Evolutionary conservation across 1,284 basidiomycete species (phyloP).

Genomic region (Spongispora temasekensis): DNA sequence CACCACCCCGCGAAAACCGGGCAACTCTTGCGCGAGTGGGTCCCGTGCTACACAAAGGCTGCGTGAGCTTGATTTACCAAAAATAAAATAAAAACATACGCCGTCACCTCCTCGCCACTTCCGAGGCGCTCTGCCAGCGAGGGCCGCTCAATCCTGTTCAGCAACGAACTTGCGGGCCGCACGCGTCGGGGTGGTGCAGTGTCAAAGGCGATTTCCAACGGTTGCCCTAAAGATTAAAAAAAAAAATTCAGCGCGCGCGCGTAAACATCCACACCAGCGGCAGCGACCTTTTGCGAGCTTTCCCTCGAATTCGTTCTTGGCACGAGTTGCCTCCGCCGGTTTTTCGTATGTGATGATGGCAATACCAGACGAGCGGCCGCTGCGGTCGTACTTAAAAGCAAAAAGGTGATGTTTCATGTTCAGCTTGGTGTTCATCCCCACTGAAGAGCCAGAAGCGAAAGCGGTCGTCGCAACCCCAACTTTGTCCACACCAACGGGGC

Average conservation of each 20-base stretch:
- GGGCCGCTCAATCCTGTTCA: slow-evolving; percentile 38
- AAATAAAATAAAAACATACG: slow-evolving; percentile 21
- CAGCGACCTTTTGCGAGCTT: slow-evolving; percentile 85
- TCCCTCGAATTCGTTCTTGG: slow-evolving; percentile 87
- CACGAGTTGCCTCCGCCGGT: slow-evolving; percentile 75
- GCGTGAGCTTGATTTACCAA: slow-evolving; percentile 4
- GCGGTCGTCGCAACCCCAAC: slow-evolving; percentile 37
- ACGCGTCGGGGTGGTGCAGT: slow-evolving; percentile 42
- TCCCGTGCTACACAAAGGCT: slow-evolving; percentile 17
- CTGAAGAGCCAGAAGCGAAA: slow-evolving; percentile 43
- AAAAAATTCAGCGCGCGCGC: neutral
- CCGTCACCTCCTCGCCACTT: slow-evolving; percentile 5
- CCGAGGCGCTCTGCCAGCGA: slow-evolving; percentile 33
- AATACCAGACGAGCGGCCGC: slow-evolving; percentile 87
- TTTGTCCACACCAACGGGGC: slow-evolving; percentile 27
- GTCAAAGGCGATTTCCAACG: slow-evolving; percentile 76
- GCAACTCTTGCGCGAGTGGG: slow-evolving; percentile 23
- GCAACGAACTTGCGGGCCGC: slow-evolving; percentile 33
- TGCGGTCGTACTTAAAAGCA: slow-evolving; percentile 85
- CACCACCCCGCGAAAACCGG: slow-evolving; percentile 13
- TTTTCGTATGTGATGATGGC: slow-evolving; percentile 86
- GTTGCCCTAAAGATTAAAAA: slow-evolving; percentile 59
- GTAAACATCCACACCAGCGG: neutral
- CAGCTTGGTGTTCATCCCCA: slow-evolving; percentile 36
- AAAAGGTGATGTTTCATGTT: slow-evolving; percentile 39